Evolutionary conservation across 225 moss, liverwort and hornwort species (phyloP).

Genomic region (Sphagnum tenellum): DNA sequence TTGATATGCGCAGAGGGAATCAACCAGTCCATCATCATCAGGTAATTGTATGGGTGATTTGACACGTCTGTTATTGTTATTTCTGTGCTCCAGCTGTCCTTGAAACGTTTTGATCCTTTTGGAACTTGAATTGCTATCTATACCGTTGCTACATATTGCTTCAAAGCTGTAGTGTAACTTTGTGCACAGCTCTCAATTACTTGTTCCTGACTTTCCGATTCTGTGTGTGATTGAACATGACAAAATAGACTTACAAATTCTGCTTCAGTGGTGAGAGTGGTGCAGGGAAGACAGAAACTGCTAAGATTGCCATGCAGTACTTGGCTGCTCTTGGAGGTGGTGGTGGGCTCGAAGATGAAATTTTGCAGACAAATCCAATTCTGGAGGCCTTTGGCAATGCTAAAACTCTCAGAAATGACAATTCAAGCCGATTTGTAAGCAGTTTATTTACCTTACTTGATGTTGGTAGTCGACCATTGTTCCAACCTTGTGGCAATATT

Average conservation of each 20-base stretch:
- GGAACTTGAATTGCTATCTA: too few species aligned
- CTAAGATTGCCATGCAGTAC: constrained; percentile 59
- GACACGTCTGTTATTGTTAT: not conserved
- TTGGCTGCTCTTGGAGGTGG: constrained; percentile 52
- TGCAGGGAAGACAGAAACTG: constrained; percentile 57
- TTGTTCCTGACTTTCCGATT: too few species aligned
- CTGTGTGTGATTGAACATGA: too few species aligned
- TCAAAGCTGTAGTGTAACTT: too few species aligned
- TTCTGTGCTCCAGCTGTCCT: not conserved
- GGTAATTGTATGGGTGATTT: constrained; percentile 11
- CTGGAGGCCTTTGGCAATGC: constrained; percentile 56
- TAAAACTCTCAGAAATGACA: constrained; percentile 53
- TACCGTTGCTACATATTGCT: too few species aligned
- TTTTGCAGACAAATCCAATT: constrained; percentile 54
- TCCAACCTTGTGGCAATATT: too few species aligned
- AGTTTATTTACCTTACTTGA: too few species aligned
- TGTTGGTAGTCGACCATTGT: too few species aligned
- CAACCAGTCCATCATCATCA: constrained; percentile 56
- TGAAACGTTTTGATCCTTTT: not conserved
- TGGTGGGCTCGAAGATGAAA: constrained; percentile 44
- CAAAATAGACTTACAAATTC: too few species aligned
- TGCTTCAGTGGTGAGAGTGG: constrained; percentile 46
- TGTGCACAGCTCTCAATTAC: too few species aligned
- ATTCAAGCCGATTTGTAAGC: constrained; percentile 61
- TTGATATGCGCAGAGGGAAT: constrained; percentile 30